These are phyloP conservation scores for Pythium phragmiticola DNA, from an alignment of 352 stramenopile genomes.

Conservation along the genomic window DNA sequence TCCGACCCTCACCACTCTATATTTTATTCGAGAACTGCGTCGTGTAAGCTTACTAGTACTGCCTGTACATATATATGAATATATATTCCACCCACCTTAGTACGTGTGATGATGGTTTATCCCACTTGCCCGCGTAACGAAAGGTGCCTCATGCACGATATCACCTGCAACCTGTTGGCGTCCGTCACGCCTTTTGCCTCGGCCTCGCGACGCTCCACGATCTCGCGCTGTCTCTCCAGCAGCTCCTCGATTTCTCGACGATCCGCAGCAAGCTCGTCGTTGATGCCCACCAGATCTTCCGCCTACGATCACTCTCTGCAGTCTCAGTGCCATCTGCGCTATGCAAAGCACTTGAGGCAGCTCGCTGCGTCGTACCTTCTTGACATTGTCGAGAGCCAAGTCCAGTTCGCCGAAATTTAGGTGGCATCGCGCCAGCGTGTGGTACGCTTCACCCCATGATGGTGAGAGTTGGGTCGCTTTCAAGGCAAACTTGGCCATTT, in stretches of 20 bases:
- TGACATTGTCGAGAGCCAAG: constrained; percentile 48
- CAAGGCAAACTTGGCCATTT: constrained; percentile 40
- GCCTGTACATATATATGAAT: constrained; percentile 33
- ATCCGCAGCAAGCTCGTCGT: constrained; percentile 49
- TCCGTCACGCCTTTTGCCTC: constrained; percentile 38
- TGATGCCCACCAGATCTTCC: constrained; percentile 38
- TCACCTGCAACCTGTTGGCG: constrained; percentile 53
- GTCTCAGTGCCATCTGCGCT: not conserved
- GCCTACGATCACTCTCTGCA: constrained; percentile 30
- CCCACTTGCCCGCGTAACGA: constrained; percentile 44
- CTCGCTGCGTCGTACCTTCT: constrained; percentile 32
- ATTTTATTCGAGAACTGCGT: constrained; percentile 31
- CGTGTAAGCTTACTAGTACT: constrained; percentile 28
- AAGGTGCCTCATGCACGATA: constrained; percentile 73
- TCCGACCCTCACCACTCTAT: constrained; percentile 17
- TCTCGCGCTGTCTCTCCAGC: constrained; percentile 34
- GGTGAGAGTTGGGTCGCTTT: constrained; percentile 55
- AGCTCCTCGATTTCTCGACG: constrained; percentile 45
- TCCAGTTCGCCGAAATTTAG: constrained; percentile 81
- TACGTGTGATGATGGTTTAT: constrained; percentile 2
- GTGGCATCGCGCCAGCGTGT: constrained; percentile 65
- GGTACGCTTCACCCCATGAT: constrained; percentile 64
- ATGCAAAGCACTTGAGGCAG: not conserved
- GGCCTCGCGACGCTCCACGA: constrained; percentile 43
- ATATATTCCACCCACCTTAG: constrained; percentile 2